Evolutionary conservation across 345 rosid species (phyloP).

Genomic region (Heritiera littoralis): DNA sequence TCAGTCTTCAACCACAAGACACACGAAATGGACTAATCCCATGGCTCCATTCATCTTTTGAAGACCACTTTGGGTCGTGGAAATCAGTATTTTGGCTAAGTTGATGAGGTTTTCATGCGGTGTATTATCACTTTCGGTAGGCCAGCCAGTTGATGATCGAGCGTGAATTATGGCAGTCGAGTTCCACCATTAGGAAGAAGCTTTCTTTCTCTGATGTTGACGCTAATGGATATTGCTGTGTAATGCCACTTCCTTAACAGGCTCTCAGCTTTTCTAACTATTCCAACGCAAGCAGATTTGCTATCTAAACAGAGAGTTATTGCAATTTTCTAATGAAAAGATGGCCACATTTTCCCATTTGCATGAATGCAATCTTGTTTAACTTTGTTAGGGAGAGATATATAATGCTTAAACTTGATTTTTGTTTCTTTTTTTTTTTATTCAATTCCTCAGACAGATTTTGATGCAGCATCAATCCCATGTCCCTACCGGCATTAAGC

Average conservation of each 20-base stretch:
- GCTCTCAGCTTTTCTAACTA: neutral
- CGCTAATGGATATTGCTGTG: slow-evolving; percentile 31
- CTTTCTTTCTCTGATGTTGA: slow-evolving; percentile 9
- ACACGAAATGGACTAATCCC: slow-evolving; percentile 1
- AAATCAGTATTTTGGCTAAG: neutral
- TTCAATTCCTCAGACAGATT: neutral
- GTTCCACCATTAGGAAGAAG: neutral
- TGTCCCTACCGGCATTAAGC: slow-evolving; percentile 18
- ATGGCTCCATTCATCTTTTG: slow-evolving; percentile 8
- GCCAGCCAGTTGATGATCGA: neutral
- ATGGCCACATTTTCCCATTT: neutral
- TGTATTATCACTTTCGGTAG: slow-evolving; percentile 3
- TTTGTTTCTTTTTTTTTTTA: neutral
- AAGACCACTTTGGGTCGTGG: neutral
- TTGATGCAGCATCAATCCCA: neutral
- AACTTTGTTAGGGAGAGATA: neutral
- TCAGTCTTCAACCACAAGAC: slow-evolving; percentile 28
- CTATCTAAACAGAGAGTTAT: neutral
- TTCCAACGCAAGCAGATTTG: neutral
- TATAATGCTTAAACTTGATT: neutral
- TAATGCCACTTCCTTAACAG: slow-evolving; percentile 23
- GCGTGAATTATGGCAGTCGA: neutral
- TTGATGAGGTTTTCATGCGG: neutral
- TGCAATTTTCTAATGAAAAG: slow-evolving; percentile 1
- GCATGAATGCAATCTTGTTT: neutral